Conservation (phyloP, 495 filamentous ascomycete genomes). For the Glutinoglossum americanum region DNA sequence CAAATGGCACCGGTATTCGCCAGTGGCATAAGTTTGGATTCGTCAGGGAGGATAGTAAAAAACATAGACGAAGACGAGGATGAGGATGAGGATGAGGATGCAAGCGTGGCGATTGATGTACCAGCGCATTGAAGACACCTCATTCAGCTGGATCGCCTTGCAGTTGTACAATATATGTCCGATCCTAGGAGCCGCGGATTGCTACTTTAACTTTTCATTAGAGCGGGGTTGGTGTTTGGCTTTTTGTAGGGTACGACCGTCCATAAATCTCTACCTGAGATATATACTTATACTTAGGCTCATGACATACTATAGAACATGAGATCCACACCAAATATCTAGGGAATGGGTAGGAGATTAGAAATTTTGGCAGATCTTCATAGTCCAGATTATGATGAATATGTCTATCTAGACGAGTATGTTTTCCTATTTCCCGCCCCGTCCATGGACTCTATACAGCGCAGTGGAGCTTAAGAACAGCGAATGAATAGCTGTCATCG, state of each 20-base stretch:
- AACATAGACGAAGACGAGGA: background rate
- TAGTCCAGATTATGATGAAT: too few species aligned
- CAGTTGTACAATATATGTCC: background rate
- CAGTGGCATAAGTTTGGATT: background rate
- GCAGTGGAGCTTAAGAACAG: background rate
- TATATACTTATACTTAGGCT: background rate
- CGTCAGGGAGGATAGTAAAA: background rate
- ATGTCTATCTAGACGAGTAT: too few species aligned
- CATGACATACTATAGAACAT: background rate
- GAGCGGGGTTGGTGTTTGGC: background rate
- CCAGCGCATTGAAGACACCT: background rate
- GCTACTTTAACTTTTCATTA: background rate
- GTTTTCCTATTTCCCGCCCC: background rate
- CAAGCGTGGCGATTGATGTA: background rate
- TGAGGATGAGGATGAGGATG: background rate
- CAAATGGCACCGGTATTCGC: conserved; percentile 4
- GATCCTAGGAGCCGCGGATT: background rate
- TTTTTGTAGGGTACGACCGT: background rate
- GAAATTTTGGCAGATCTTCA: background rate
- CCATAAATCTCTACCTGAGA: background rate
- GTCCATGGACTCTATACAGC: too few species aligned
- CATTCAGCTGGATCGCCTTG: background rate
- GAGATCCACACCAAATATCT: background rate
- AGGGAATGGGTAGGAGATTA: background rate
- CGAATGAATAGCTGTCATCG: too few species aligned